Evolutionary conservation across 768 basidiomycete genomes (phyloP), one percentile per base, ranked within the genome.

Genomic region (Tulasnella sp.): DNA sequence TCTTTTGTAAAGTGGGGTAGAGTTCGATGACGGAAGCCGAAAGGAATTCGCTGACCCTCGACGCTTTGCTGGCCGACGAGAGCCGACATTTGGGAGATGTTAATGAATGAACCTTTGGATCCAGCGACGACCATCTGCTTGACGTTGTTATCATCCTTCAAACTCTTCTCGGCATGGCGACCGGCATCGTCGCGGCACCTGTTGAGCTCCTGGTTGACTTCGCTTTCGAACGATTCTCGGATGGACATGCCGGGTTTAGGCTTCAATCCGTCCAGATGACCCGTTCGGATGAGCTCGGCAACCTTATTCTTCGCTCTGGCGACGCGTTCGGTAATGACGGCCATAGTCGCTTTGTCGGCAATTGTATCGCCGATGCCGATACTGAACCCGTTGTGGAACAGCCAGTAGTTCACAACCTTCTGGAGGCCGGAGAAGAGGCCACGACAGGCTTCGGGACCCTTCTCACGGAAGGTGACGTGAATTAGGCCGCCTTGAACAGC

Each of bases 91-190:
- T 99, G 98, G 16, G 98, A 99, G 84, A 99, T 98, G 87, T 99
- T 99, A 90, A 99, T 99, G 89, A 96, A 97, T 0, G 96, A 96
- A 86, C 97, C 96, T 87, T 99, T 99, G 18, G 98, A 98, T 37
- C 98, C 98, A 14, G 98, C 97, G 8, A 97, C 96, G 84, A 99
- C 97, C 98, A 99, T 99, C 90, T 99, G 98, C 90, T 99, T 99
- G 88, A 99, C 97, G 84, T 99, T 98, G 89, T 99, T 99, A 87
- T 98, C 97, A 86, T 96, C 95, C 89, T 99, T 99, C 90, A 99
- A 89, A 85, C 93, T 93, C 87, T 96, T 93, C 87, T 99, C 96
- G n/a, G 97, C 97, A 72, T 93, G 94, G 85, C 96, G 96, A 88
- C 98, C 98, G 41, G 96, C 96, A 73, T 91, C 90, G 85, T 99